phyloP scores from a whole-genome alignment of 176 grass and related monocot genomes.

The Pontederia crassipes region DNA sequence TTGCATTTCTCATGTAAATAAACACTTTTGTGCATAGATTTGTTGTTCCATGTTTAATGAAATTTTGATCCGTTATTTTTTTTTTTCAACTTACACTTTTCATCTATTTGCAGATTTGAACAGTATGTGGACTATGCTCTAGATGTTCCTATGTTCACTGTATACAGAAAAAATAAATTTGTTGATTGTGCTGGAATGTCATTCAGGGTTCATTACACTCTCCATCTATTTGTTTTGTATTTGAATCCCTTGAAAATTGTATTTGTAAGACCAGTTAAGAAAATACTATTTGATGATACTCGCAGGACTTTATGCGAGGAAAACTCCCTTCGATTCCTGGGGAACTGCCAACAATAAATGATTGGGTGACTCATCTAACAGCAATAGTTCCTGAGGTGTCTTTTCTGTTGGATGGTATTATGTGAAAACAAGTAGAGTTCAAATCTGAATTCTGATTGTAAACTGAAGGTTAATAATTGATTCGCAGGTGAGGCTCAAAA shows the following conservation, averaged over 20 bases:
- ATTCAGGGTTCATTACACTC: constrained; percentile 63
- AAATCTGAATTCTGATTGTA: not conserved
- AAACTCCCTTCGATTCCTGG: constrained; percentile 76
- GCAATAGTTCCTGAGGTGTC: constrained; percentile 97
- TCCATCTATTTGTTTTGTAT: constrained; percentile 4
- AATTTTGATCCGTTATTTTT: not conserved
- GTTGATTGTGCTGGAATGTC: constrained; percentile 93
- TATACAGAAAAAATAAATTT: constrained; percentile 86
- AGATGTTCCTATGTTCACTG: constrained; percentile 94
- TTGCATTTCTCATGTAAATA: too few relatives aligned
- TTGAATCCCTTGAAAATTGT: not conserved
- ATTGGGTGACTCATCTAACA: constrained; percentile 99
- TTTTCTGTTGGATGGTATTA: constrained; percentile 4
- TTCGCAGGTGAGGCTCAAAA: constrained; percentile 87
- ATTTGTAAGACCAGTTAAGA: not conserved
- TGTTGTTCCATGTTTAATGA: too few relatives aligned
- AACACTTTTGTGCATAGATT: too few relatives aligned
- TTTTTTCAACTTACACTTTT: not conserved
- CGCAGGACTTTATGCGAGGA: constrained; percentile 94
- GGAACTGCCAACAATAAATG: constrained; percentile 85
- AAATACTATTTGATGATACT: not conserved
- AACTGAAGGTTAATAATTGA: constrained; percentile 10
- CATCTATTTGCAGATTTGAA: constrained; percentile 61
- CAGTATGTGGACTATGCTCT: constrained; percentile 93
- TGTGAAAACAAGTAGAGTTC: not conserved